Base-by-base conservation (phyloP, 176 grass and related monocot genomes). In the Eleusine coracana region DNA sequence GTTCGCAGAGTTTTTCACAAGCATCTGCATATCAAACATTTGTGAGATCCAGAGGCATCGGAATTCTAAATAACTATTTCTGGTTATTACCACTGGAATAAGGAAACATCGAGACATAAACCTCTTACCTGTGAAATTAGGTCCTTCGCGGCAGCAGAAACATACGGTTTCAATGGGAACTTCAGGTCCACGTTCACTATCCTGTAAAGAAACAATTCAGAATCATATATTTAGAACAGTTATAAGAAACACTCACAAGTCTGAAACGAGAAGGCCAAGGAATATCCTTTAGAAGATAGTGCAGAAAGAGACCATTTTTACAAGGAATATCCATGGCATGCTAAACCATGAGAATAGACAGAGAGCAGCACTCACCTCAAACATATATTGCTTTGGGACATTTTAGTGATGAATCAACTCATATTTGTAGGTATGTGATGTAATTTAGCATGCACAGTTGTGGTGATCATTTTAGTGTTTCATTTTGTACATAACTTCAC, bases 141-240 rank as follows among this genome's bases (percentile, higher is more conserved):
- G 63, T 98, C 96, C 83, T 98, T 98, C 0, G 89, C 92, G 7
- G 84, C 48, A 10, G 90, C 67, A 66, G 96, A 98, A 88, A 98
- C 91, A n/a, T 85, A 83, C 20, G 92, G 90, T 75, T 98, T 98
- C 2, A 71, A 6, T 1, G 96, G 96, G 27, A 98, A 98, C 51
- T 89, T 95, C 0, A 98, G 82, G 64, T 98, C 96, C 8, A 95
- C 96, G 77, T 95, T 98, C 38, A 95, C 60, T 73, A 98, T 98
- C 91, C 96, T 98, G 86, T 39, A 84, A 71, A 38, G 42, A 4
- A 82, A 81, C 20, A 56, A 72, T 71, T 66, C 62, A 84, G 39
- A 18, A 75, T n/a, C 61, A 36, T 36, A 34, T 23, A 5, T 23
- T 55, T 55, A 18, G 48, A 20, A 55, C 39, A 83, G 49, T 71